Conservation (phyloP, 169 alveolate genomes). For the Cyclospora cayetanensis region DNA sequence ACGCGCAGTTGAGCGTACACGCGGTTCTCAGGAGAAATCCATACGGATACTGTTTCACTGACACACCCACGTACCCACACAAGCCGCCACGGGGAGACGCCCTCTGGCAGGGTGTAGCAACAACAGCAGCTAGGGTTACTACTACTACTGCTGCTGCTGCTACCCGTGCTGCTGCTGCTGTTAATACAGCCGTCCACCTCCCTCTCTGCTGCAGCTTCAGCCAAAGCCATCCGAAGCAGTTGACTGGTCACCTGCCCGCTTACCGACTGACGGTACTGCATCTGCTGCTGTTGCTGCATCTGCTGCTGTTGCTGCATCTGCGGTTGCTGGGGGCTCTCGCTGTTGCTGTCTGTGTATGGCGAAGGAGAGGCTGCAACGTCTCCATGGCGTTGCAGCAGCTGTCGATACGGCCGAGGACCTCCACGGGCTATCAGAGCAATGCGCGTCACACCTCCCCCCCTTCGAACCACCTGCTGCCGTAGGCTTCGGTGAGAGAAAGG, state of each 20-base stretch:
- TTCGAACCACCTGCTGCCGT: neutral
- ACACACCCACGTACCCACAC: constrained; percentile 59
- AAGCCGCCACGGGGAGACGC: constrained; percentile 45
- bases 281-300: neutral
- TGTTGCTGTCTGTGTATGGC: neutral
- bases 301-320: too few species aligned
- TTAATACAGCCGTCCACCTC: neutral
- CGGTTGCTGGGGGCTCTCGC: constrained; percentile 23
- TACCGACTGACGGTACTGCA: neutral
- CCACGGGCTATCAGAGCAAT: neutral
- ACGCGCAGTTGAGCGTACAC: constrained; percentile 52
- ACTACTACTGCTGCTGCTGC: constrained; percentile 26
- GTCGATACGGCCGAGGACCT: neutral
- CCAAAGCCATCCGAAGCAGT: constrained; percentile 37
- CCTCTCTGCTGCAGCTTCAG: constrained; percentile 33
- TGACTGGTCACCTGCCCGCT: neutral
- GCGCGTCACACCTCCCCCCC: constrained; percentile 37
- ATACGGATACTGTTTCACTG: constrained; percentile 27
- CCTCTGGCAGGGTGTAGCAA: neutral
- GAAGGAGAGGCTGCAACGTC: constrained; percentile 33
- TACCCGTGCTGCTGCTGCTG: neutral
- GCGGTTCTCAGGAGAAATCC: constrained; percentile 49
- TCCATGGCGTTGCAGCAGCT: constrained; percentile 44
- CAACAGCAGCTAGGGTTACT: neutral
- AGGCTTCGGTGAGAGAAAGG: neutral